Percentiles rank a stretch among this genome's conserved stretches.
Evolutionary conservation across 2,329 filamentous ascomycete genomes (phyloP).

Genomic region (Sarocladium strictum): DNA sequence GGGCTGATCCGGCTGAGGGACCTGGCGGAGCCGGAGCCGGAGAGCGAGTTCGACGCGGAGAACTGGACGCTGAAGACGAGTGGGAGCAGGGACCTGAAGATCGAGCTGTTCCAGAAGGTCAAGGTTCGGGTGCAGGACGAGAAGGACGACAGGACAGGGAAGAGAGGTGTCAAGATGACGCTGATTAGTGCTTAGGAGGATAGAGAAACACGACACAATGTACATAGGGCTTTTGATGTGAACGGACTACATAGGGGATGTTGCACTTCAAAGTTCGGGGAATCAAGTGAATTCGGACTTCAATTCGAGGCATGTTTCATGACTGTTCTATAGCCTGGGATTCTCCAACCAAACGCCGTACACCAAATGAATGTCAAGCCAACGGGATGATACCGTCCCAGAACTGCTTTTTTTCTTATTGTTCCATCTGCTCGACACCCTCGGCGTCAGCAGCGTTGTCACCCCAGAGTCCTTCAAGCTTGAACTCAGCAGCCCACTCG

Average conservation of each 20-base stretch:
- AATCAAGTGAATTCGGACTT: background rate
- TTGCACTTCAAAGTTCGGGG: no score
- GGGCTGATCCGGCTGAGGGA: constrained; percentile 82
- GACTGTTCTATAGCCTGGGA: background rate
- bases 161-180: constrained; percentile 81
- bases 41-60: constrained; percentile 79
- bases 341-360: constrained; percentile 4
- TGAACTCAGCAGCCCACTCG: constrained; percentile 92
- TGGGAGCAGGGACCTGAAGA: constrained; percentile 48
- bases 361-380: constrained; percentile 10
- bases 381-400: constrained; percentile 10
- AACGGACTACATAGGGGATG: no score
- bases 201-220: no score
- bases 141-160: constrained; percentile 92
- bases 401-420: constrained; percentile 25
- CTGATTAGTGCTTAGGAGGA: constrained; percentile 36
- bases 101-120: constrained; percentile 91
- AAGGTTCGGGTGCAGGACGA: constrained; percentile 84
- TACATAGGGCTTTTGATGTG: background rate
- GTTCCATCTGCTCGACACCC: constrained; percentile 45
- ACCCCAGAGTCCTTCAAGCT: constrained; percentile 87
- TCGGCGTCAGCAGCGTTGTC: constrained; percentile 38
- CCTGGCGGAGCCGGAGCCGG: constrained; percentile 69
- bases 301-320: constrained; percentile 8
- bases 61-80: constrained; percentile 67